phyloP scores from a whole-genome alignment of 179 eudicot species.

The Patellifolia procumbens region DNA sequence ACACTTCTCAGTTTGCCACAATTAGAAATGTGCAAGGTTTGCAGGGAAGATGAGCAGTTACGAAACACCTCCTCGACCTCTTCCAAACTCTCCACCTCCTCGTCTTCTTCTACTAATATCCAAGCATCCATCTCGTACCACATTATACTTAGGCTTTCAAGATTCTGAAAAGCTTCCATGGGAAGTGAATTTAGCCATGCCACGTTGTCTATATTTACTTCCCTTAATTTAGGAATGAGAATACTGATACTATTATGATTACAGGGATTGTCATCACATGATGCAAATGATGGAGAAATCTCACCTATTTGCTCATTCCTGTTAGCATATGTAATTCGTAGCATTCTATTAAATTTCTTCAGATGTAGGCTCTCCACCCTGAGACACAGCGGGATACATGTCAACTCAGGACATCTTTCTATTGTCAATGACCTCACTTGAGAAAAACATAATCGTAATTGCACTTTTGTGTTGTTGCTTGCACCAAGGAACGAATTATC shows the following conservation, averaged over 20 bases:
- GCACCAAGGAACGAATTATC: not conserved
- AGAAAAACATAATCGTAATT: slow-evolving; percentile 9
- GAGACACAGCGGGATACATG: slow-evolving; percentile 26
- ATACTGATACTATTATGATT: not conserved
- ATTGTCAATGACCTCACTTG: slow-evolving; percentile 20
- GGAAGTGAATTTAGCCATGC: too few species aligned
- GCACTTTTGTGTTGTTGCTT: not conserved
- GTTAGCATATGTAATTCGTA: not conserved
- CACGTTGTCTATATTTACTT: slow-evolving; percentile 6
- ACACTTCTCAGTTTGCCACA: slow-evolving; percentile 17
- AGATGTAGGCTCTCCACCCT: slow-evolving; percentile 13
- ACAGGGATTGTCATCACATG: not conserved
- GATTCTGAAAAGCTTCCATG: slow-evolving; percentile 20
- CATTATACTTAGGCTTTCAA: too few species aligned
- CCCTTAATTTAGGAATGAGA: slow-evolving; percentile 13
- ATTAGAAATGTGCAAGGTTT: not conserved
- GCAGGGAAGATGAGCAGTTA: slow-evolving; percentile 29
- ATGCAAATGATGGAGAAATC: not conserved
- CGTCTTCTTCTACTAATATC: slow-evolving; percentile 8
- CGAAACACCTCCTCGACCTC: slow-evolving; percentile 9
- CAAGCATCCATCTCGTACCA: too few species aligned
- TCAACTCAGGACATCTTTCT: slow-evolving; percentile 10
- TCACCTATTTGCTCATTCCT: not conserved
- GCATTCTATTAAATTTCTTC: slow-evolving; percentile 5
- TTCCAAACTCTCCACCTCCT: slow-evolving; percentile 19